A percentile compares a stretch with the other conserved stretches of the same genome.
phyloP scores from a whole-genome alignment of 1,284 basidiomycete species.

The Apiotrichum domesticum region DNA sequence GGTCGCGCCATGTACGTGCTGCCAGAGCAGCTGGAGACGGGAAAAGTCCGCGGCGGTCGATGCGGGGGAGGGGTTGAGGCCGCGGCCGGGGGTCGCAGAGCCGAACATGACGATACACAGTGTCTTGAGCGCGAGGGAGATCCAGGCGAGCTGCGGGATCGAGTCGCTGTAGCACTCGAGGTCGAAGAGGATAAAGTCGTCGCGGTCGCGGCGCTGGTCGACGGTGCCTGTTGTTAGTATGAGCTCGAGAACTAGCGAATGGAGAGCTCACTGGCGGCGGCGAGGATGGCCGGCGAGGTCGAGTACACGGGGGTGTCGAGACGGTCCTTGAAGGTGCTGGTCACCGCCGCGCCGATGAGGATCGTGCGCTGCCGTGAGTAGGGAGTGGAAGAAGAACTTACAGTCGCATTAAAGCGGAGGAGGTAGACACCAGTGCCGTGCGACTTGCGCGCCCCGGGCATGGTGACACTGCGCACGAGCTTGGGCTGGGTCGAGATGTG shows the following conservation, averaged over 20 bases:
- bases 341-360: not conserved
- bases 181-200: slow-evolving; percentile 1
- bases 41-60: not conserved
- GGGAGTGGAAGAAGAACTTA: not conserved
- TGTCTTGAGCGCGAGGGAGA: not conserved
- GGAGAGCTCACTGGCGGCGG: not conserved
- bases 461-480: not conserved
- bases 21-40: not conserved
- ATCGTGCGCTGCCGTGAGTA: not conserved
- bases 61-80: not conserved
- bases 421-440: not conserved
- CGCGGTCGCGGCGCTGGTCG: not conserved
- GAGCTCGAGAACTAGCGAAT: too few relatives aligned
- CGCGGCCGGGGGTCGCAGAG: not conserved
- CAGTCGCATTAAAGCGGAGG: not conserved
- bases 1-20: not conserved
- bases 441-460: not conserved
- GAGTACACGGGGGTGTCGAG: not conserved
- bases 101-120: not conserved
- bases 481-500: not conserved
- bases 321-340: not conserved
- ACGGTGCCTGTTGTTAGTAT: not conserved
- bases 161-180: not conserved
- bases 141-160: not conserved
- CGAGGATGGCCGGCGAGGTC: not conserved